Evolutionary conservation across 352 stramenopile species (phyloP).

Genomic region (Phytopythium ostracodes): DNA sequence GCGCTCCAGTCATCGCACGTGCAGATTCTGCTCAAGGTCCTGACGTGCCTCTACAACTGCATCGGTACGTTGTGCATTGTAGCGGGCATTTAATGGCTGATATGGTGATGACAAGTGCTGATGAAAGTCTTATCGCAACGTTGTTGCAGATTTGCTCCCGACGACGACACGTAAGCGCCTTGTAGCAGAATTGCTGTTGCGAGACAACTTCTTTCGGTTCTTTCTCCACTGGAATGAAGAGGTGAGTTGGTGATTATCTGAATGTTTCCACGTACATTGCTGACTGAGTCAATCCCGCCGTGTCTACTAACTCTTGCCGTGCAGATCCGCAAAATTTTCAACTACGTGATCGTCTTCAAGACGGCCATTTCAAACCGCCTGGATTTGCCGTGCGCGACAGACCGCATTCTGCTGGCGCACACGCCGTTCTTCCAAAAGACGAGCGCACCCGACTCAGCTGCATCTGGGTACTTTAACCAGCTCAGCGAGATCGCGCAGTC

Average conservation of each 20-base stretch:
- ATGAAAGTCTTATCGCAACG: neutral
- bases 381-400: slow-evolving; percentile 62
- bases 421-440: slow-evolving; percentile 63
- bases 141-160: slow-evolving; percentile 53
- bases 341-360: slow-evolving; percentile 85
- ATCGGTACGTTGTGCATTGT: slow-evolving; percentile 39
- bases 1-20: slow-evolving; percentile 73
- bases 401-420: slow-evolving; percentile 71
- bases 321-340: slow-evolving; percentile 83
- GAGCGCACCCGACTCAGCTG: slow-evolving; percentile 24
- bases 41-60: slow-evolving; percentile 84
- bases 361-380: slow-evolving; percentile 70
- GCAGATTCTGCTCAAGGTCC: slow-evolving; percentile 81
- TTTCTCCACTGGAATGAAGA: slow-evolving; percentile 90
- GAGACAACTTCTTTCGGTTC: slow-evolving; percentile 85
- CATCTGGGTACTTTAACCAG: slow-evolving; percentile 64
- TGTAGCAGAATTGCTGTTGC: slow-evolving; percentile 68
- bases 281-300: neutral
- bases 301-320: slow-evolving; percentile 2
- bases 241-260: slow-evolving; percentile 17
- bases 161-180: slow-evolving; percentile 57
- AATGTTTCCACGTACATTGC: neutral
- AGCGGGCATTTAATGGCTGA: neutral
- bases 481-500: slow-evolving; percentile 69
- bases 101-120: neutral